Conservation (phyloP, 2,329 filamentous ascomycete genomes). For the Neonectria neomacrospora region DNA sequence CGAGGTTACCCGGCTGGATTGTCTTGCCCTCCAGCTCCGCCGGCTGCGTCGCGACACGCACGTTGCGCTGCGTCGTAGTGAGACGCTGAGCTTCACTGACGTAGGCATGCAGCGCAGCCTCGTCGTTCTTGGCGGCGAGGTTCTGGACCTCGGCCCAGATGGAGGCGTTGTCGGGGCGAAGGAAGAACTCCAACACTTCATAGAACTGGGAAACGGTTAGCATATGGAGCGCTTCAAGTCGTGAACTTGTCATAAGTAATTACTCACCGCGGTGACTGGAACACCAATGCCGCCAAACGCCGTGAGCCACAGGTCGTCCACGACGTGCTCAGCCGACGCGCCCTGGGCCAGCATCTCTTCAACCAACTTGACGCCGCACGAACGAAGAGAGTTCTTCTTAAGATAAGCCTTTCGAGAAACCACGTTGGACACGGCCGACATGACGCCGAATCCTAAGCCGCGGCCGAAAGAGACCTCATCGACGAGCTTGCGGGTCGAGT, state of each 20-base stretch:
- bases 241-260: neutral
- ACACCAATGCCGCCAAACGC: conserved; percentile 55
- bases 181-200: conserved; percentile 56
- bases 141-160: conserved; percentile 57
- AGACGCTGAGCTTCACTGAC: conserved; percentile 55
- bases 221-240: too few species aligned
- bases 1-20: conserved; percentile 53
- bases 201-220: conserved; percentile 51
- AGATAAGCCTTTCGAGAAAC: conserved; percentile 45
- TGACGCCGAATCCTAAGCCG: conserved; percentile 48
- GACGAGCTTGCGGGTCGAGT: conserved; percentile 54
- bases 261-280: conserved; percentile 52
- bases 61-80: conserved; percentile 53
- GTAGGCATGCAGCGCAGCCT: conserved; percentile 50
- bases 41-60: conserved; percentile 49
- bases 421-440: conserved; percentile 42
- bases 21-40: conserved; percentile 52
- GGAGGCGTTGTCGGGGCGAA: conserved; percentile 52
- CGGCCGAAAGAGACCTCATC: conserved; percentile 49
- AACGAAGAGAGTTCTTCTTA: conserved; percentile 52
- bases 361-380: conserved; percentile 52
- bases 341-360: conserved; percentile 51
- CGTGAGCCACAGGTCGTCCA: conserved; percentile 52
- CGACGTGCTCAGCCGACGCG: conserved; percentile 47
- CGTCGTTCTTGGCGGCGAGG: conserved; percentile 50